Base-by-base conservation (phyloP, 345 rosid species). In the Lumnitzera racemosa region DNA sequence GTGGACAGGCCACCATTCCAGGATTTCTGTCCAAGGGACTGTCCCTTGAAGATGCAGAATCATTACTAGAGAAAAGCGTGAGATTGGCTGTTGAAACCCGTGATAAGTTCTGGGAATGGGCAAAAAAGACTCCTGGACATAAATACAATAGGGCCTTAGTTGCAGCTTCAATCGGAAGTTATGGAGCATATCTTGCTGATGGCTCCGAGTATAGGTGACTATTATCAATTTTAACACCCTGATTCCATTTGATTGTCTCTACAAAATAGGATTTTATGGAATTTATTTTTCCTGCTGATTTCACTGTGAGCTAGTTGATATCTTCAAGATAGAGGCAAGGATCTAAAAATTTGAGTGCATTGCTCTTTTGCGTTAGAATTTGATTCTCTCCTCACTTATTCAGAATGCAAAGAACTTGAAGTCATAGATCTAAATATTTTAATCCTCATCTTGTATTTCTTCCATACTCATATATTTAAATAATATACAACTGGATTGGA, bases 101-200 rank as follows among this genome's bases (percentile, higher is more conserved):
- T 1, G 84, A 92, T 59, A 82, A 69, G 59, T 92, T 87, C 69
- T 92, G 96, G 95, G 83, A 89, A 54, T 67, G 76, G 12, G 57
- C 65, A 15, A 72, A 72, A 61, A 62, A 68, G 2, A 31, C 61
- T 62, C 72, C 88, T 43, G 84, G 71, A 29, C 76, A 75, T 49
- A 62, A 68, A 70, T 83, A 81, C 64, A 84, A 87, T 72, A 69
- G 78, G 67, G 92, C 94, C 67, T 58, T 91, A 59, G 95, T 89
- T 55, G 98, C 96, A 59, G 98, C 95, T 0, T 91, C 98, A 9
- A 75, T 91, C 57, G 98, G 98, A 27, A 89, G 98, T 72, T 89
- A 89, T 63, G 98, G 95, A 54, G 98, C 98, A 51, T 91, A 80
- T 76, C 89, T 89, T 46, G 96, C 96, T 27, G 98, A 91, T 78